Conservation (phyloP, 306 rosid genomes). For the Clitoria ternatea region DNA sequence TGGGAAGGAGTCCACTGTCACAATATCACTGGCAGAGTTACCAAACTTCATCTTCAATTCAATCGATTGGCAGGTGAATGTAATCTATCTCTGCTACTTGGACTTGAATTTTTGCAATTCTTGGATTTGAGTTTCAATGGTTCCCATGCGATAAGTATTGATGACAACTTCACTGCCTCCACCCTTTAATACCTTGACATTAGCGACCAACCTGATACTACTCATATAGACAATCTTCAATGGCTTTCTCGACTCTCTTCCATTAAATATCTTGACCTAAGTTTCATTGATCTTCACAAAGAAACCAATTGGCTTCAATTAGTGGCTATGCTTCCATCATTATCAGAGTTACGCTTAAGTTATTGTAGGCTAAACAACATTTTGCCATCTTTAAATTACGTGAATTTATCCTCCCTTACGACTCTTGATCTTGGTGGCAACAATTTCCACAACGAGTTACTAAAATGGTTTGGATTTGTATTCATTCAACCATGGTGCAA, state of each 20-base stretch:
- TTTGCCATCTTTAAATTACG: neutral
- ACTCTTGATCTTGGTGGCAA: neutral
- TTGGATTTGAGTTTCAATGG: no score
- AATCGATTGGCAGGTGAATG: no score
- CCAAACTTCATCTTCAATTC: no score
- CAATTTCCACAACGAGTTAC: neutral
- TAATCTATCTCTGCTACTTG: no score
- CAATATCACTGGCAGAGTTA: no score
- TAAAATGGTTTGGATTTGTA: no score
- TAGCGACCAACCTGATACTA: fast-evolving
- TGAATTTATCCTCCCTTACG: neutral
- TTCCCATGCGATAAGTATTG: no score
- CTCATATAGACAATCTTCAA: neutral
- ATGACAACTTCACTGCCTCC: no score
- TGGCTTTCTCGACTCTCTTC: neutral
- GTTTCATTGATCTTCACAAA: neutral
- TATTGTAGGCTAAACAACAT: neutral
- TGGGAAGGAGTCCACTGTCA: no score
- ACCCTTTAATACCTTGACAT: neutral
- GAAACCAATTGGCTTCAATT: neutral
- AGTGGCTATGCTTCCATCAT: neutral
- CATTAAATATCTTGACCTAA: neutral
- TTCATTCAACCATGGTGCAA: no score
- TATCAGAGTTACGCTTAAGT: neutral
- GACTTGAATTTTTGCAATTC: no score